Evolutionary conservation across 306 rosid species (phyloP), one percentile per base, ranked within the genome.

Genomic region (Arachis hypogaea): DNA sequence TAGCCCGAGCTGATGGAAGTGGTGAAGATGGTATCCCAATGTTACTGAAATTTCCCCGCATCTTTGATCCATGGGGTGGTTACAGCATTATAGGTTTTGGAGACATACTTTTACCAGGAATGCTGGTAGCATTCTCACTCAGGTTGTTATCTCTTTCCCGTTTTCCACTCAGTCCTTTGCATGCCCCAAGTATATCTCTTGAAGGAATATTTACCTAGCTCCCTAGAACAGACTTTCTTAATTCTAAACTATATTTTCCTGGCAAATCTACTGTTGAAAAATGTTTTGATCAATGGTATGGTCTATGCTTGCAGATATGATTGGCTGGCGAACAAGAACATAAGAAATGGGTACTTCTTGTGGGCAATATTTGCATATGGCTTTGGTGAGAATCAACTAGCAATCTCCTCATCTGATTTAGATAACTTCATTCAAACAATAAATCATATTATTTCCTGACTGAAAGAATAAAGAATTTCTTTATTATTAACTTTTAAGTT

Each of bases 1-100:
- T 92, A 66, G 98, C 99, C 51, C 90, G 96, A 60, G 97, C 97
- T 28, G 98, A 86, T 84, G 84, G 66, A 77, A 95, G 93, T 63
- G 97, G 99, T 75, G 90, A 92, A 84, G 98, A 95, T 72, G 98
- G 98, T 63, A 92, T 95, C 73, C 99, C 97, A 1, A 95, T 95
- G 98, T 92, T 95, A 47, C 89, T 95, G 30, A 95, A 90, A 82
- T 88, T 95, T 65, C 99, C 99, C 0, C 96, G 97, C 55, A 79
- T 92, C 76, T 87, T 86, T 69, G 97, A 95, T 70, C 99, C 99
- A 5, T 95, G 99, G 98, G 93, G 97, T 77, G 98, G 98, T 80
- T 92, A 78, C 85, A 95, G 96, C 88, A 95, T 95, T 76, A 95
- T 95, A 9, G 99, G 99, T 64, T 95, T 90, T 52, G 99, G 99